phyloP scores from a whole-genome alignment of 495 filamentous ascomycete species.

The Tuber calosporum region DNA sequence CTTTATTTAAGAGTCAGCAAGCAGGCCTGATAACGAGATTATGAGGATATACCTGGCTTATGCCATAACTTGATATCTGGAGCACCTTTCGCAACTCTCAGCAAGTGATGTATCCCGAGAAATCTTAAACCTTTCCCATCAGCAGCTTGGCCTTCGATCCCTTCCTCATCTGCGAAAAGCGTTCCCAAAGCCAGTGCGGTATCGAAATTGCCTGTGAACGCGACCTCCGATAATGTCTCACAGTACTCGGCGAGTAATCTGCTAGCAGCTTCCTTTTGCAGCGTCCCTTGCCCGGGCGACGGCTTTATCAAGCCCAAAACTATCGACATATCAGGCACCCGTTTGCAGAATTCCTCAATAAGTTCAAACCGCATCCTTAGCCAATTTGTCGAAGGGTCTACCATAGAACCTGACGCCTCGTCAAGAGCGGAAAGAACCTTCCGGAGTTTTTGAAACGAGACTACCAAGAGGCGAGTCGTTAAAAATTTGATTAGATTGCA shows the following conservation, averaged over 20 bases:
- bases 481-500: slow-evolving; percentile 65
- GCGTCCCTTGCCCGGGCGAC: slow-evolving; percentile 38
- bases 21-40: not conserved
- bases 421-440: slow-evolving; percentile 52
- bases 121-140: slow-evolving; percentile 29
- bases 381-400: slow-evolving; percentile 35
- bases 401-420: slow-evolving; percentile 44
- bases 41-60: slow-evolving; percentile 30
- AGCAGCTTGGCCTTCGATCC: not conserved
- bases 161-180: slow-evolving; percentile 22
- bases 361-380: slow-evolving; percentile 46
- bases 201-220: slow-evolving; percentile 77
- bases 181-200: slow-evolving; percentile 44
- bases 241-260: slow-evolving; percentile 73
- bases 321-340: slow-evolving; percentile 59
- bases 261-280: slow-evolving; percentile 70
- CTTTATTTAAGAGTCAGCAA: slow-evolving; percentile 16
- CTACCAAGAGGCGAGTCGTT: slow-evolving; percentile 64
- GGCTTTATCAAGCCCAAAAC: slow-evolving; percentile 21
- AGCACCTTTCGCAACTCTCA: slow-evolving; percentile 35
- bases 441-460: slow-evolving; percentile 71
- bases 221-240: slow-evolving; percentile 68
- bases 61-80: slow-evolving; percentile 41
- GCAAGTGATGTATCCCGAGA: slow-evolving; percentile 37
- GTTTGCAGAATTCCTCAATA: slow-evolving; percentile 63